Percentiles rank a stretch among this genome's conserved stretches.
Evolutionary conservation across 257 asterid genomes (phyloP).

Genomic region (Solanum raphanifolium): DNA sequence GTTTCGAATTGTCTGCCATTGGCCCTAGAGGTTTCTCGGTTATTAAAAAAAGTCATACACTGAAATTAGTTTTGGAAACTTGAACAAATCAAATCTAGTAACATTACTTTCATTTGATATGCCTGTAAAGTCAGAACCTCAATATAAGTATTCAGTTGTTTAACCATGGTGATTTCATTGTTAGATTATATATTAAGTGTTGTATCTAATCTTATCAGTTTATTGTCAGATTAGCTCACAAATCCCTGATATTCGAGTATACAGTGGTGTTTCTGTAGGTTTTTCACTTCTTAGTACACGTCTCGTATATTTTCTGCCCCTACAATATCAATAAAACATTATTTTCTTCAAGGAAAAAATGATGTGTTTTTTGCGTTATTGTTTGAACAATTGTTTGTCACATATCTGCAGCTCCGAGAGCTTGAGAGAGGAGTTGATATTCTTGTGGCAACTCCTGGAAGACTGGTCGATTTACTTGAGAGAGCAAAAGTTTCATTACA

Average conservation of each 20-base stretch:
- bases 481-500: conserved; percentile 77
- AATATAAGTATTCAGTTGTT: background rate
- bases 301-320: background rate
- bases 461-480: conserved; percentile 91
- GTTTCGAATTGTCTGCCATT: background rate
- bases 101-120: background rate
- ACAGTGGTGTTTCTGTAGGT: background rate
- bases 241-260: background rate
- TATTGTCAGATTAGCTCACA: background rate
- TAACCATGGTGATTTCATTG: background rate
- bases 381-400: background rate
- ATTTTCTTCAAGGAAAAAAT: background rate
- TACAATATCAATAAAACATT: background rate
- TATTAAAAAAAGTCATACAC: background rate
- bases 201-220: background rate
- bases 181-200: background rate
- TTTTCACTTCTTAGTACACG: background rate
- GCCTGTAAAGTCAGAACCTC: background rate
- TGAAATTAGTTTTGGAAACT: background rate
- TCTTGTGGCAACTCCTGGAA: conserved; percentile 93
- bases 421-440: conserved; percentile 93
- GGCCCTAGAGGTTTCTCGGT: background rate
- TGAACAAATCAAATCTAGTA: background rate
- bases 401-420: conserved; percentile 58
- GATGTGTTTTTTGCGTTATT: background rate